phyloP scores from a whole-genome alignment of 345 rosid species.

The Turritis glabra region DNA sequence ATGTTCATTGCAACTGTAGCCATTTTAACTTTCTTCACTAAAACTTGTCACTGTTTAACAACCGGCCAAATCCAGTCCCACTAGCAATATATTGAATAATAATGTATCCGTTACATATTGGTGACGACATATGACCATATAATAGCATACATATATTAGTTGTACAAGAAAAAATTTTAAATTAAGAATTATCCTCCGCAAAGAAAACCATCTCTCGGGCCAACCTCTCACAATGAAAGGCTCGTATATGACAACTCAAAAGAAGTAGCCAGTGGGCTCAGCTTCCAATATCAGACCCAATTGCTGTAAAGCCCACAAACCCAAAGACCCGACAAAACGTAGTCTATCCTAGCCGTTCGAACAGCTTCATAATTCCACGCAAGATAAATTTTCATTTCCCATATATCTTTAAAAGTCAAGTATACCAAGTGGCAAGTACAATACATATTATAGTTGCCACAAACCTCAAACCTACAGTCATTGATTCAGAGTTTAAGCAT shows the following conservation, averaged over 20 bases:
- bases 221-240: not conserved
- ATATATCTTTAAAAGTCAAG: too few relatives aligned
- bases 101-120: not conserved
- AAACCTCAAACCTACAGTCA: not conserved
- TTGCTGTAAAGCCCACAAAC: not conserved
- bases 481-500: not conserved
- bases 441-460: not conserved
- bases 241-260: not conserved
- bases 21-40: not conserved
- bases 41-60: not conserved
- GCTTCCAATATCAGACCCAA: not conserved
- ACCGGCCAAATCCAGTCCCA: slow-evolving; percentile 3
- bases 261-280: not conserved
- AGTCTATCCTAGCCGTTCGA: not conserved
- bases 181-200: too few relatives aligned
- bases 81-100: not conserved
- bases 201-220: not conserved
- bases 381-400: not conserved
- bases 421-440: not conserved
- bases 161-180: not conserved
- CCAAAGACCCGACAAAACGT: not conserved
- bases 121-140: not conserved
- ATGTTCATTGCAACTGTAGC: not conserved
- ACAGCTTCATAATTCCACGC: not conserved
- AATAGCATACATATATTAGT: not conserved